These are phyloP conservation scores for Phytophthora gonapodyides DNA, from an alignment of 352 stramenopile species.

Conservation along the genomic window DNA sequence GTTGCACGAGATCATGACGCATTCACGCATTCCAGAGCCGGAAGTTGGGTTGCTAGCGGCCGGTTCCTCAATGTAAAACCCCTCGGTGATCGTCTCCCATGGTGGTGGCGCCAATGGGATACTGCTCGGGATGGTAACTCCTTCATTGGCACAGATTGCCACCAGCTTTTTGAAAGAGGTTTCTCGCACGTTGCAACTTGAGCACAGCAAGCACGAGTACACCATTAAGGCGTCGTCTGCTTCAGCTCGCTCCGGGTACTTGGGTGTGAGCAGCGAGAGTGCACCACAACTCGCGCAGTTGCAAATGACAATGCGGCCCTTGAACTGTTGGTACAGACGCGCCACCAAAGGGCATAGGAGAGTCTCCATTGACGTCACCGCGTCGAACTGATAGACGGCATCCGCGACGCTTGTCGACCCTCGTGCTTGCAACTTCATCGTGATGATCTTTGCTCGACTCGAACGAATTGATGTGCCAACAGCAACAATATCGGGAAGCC, in stretches of 20 bases:
- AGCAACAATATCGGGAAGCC: slow-evolving; percentile 56
- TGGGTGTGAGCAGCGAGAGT: slow-evolving; percentile 57
- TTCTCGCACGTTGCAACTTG: slow-evolving; percentile 76
- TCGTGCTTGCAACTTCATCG: slow-evolving; percentile 50
- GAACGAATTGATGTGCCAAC: slow-evolving; percentile 61
- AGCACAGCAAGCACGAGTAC: slow-evolving; percentile 70
- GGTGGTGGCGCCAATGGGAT: slow-evolving; percentile 37
- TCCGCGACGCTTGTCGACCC: slow-evolving; percentile 27
- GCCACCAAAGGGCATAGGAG: slow-evolving; percentile 48
- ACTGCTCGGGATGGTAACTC: slow-evolving; percentile 44
- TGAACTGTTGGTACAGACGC: slow-evolving; percentile 53
- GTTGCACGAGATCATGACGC: slow-evolving; percentile 54
- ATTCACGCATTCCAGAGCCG: slow-evolving; percentile 42
- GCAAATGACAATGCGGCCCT: slow-evolving; percentile 44
- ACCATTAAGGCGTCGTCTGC: slow-evolving; percentile 43
- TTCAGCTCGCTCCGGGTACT: slow-evolving; percentile 36
- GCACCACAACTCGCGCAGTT: slow-evolving; percentile 65
- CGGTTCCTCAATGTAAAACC: slow-evolving; percentile 67
- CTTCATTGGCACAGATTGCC: slow-evolving; percentile 51
- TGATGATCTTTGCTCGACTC: slow-evolving; percentile 55
- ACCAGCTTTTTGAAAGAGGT: slow-evolving; percentile 60
- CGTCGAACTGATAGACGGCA: slow-evolving; percentile 70
- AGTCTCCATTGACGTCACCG: slow-evolving; percentile 34
- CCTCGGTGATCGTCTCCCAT: slow-evolving; percentile 43
- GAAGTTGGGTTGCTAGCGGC: slow-evolving; percentile 33